Base-by-base conservation (phyloP, 2,329 filamentous ascomycete genomes). In the Fusarium azukiicola region DNA sequence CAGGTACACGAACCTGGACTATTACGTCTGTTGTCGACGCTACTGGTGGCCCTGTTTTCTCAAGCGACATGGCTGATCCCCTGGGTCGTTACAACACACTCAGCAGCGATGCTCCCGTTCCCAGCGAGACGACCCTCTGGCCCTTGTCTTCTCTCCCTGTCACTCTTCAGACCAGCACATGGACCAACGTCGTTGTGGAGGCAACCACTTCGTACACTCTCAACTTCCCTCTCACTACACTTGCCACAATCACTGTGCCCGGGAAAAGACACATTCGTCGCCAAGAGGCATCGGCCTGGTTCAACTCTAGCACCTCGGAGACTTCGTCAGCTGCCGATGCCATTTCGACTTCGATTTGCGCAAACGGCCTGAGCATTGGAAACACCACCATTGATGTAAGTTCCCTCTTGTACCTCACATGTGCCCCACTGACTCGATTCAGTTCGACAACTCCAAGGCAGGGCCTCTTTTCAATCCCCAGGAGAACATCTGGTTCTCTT, bases 401-500 rank as follows among this genome's bases (percentile, higher is more conserved):
- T 83, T 19, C 3, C 10, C 11, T 21, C 17, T 19, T 46, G 19
- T 6, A 12, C n/a, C 6, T 54, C 21, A 10, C 5, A 9, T 44
- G 12, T 16, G 14, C 66, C 67, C 10, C 40, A 42, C 78, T 85
- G 74, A 83, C 74, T 23, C 19, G 16, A 2, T 49, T 27, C 67
- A 89, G 88, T 89, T 89, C 72, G 87, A 89, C 69, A 80, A 83
- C 21, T 73, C 84, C 9, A 83, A 82, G n/a, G 73, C 84, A 12
- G 87, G 87, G 0, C 87, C 87, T 14, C 80, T 89, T 5, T 87
- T 88, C 80, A 89, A 89, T 32, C 88, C 88, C 2, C 81, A 84
- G 23, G 83, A 86, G 11, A 85, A 87, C 63, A 83, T 88, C 40
- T 89, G 87, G 87, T 89, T 89, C 71, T 89, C 88, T 38, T 83